phyloP scores from a whole-genome alignment of 108 stramenopile species.

The Licmophora abbreviata region DNA sequence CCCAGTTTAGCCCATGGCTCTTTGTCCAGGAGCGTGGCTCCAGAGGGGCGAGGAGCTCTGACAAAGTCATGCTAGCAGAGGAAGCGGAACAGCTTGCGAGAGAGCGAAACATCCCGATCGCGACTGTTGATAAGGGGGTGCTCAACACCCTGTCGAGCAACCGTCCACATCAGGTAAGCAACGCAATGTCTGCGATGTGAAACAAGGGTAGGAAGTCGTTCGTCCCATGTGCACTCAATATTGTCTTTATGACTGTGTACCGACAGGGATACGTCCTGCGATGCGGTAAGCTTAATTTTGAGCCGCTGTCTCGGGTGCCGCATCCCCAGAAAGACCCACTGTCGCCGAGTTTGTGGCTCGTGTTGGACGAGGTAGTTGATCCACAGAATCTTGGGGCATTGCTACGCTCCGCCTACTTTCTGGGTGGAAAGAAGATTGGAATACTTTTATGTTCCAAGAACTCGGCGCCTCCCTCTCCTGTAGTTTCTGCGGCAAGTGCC shows the following conservation, averaged over 20 bases:
- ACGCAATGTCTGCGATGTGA: not conserved
- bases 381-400: slow-evolving; percentile 88
- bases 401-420: slow-evolving; percentile 72
- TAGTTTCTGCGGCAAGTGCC: slow-evolving; percentile 76
- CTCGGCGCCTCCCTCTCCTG: slow-evolving; percentile 75
- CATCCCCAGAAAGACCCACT: slow-evolving; percentile 22
- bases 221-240: no score
- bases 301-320: slow-evolving; percentile 35
- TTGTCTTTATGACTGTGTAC: slow-evolving; percentile 1
- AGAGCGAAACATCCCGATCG: slow-evolving; percentile 39
- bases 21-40: slow-evolving; percentile 63
- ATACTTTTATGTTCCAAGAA: slow-evolving; percentile 84
- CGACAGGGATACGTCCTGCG: slow-evolving; percentile 68
- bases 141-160: slow-evolving; percentile 77
- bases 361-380: slow-evolving; percentile 88
- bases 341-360: slow-evolving; percentile 56
- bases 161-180: slow-evolving; percentile 80
- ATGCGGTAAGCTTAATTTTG: slow-evolving; percentile 66
- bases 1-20: slow-evolving; percentile 55
- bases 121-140: slow-evolving; percentile 74
- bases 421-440: slow-evolving; percentile 50
- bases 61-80: slow-evolving; percentile 41
- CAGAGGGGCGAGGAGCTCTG: slow-evolving; percentile 21
- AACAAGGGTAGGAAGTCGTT: no score
- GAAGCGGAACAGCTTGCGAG: slow-evolving; percentile 52